phyloP scores from a whole-genome alignment of 768 basidiomycete species.

The Saitozyma sp. region DNA sequence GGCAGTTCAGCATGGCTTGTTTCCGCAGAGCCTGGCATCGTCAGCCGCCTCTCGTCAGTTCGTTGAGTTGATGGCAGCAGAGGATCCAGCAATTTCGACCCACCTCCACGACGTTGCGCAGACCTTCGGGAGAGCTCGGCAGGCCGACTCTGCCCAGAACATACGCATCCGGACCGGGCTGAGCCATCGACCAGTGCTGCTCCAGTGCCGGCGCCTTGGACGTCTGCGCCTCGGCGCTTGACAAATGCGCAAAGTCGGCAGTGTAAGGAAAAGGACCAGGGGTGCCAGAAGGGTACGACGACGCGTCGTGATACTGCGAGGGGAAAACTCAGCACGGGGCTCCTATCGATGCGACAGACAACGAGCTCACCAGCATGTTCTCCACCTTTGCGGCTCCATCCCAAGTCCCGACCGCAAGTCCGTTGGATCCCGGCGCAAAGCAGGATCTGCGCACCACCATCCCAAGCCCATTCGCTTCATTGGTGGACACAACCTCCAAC shows the following conservation, averaged over 20 bases:
- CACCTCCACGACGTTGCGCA: slow-evolving; percentile 16
- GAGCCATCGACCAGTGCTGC: slow-evolving; percentile 36
- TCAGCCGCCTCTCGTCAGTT: neutral
- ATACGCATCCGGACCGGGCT: slow-evolving; percentile 31
- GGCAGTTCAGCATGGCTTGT: slow-evolving; percentile 27
- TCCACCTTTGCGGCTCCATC: slow-evolving; percentile 26
- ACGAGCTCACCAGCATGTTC: slow-evolving; percentile 27
- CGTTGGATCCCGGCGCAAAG: slow-evolving; percentile 11
- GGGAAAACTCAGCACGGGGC: too few relatives aligned
- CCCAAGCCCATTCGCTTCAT: slow-evolving; percentile 2
- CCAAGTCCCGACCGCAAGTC: slow-evolving; percentile 3
- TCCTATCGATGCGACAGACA: neutral
- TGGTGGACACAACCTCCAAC: slow-evolving; percentile 14
- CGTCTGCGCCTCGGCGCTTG: neutral
- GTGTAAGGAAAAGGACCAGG: slow-evolving; percentile 29
- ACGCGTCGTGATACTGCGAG: too few relatives aligned
- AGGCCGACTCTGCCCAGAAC: slow-evolving; percentile 27
- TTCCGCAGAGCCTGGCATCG: slow-evolving; percentile 10
- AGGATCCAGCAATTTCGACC: neutral
- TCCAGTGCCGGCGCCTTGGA: slow-evolving; percentile 1
- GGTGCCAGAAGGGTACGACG: too few relatives aligned
- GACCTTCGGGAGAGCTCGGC: slow-evolving; percentile 5
- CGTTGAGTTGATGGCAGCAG: neutral
- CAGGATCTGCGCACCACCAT: slow-evolving; percentile 31
- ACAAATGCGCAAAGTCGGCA: slow-evolving; percentile 21